phyloP scores from a whole-genome alignment of 2,329 filamentous ascomycete species.

The Aaosphaeria pasadenensis region DNA sequence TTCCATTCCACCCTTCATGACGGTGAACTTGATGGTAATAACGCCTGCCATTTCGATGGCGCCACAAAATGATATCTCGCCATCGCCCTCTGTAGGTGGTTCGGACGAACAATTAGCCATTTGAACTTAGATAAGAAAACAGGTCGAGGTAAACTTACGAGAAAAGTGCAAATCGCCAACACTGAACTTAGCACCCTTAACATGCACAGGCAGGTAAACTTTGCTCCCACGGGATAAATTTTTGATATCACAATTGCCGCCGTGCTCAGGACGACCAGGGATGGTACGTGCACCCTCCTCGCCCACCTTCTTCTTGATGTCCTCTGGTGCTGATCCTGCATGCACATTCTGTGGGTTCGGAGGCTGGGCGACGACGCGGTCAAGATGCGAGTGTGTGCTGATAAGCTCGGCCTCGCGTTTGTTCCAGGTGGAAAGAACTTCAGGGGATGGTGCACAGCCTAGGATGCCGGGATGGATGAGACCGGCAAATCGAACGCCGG shows the following conservation, averaged over 20 bases:
- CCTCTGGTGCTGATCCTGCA: conserved; percentile 61
- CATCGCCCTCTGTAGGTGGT: conserved; percentile 62
- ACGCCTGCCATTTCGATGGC: conserved; percentile 93
- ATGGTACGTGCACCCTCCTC: conserved; percentile 81
- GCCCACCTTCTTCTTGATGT: conserved; percentile 65
- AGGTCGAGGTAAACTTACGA: conserved; percentile 24
- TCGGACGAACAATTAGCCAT: neutral
- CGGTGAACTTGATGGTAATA: conserved; percentile 86
- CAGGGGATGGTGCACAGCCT: conserved; percentile 78
- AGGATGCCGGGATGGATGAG: conserved; percentile 91
- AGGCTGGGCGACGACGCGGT: conserved; percentile 72
- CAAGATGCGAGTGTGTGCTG: conserved; percentile 60
- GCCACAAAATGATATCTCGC: conserved; percentile 73
- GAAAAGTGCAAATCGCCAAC: conserved; percentile 82
- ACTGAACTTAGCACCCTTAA: conserved; percentile 81
- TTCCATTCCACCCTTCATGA: conserved; percentile 77
- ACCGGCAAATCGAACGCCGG: conserved; percentile 78
- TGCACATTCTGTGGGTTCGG: conserved; percentile 72
- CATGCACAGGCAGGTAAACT: conserved; percentile 84
- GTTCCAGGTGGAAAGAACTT: conserved; percentile 81
- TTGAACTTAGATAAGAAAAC: conserved; percentile 36
- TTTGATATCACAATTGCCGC: conserved; percentile 91
- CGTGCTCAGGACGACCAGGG: conserved; percentile 79
- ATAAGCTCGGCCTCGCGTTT: conserved; percentile 78
- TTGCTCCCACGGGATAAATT: conserved; percentile 76